Evolutionary conservation across 495 filamentous ascomycete genomes (phyloP), one percentile per base, ranked within the genome.

Genomic region (Aspergillus haitiensis): DNA sequence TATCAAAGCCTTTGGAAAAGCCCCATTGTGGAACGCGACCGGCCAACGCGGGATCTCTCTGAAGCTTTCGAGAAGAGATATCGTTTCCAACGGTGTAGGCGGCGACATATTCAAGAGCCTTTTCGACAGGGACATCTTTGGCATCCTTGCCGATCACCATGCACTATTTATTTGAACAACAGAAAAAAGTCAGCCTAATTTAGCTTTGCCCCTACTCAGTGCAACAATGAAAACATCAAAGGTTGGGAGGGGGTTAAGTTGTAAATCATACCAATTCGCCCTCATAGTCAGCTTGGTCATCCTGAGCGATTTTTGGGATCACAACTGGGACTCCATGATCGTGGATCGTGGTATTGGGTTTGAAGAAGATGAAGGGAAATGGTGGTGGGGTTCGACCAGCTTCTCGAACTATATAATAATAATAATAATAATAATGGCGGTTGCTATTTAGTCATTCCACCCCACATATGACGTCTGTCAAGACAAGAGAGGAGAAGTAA

Each of bases 11-110:
- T 70, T 92, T 92, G 13, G 86, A 86, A 0, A 89, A 67, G 0
- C 77, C 75, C 88, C 87, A 91, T 68, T 91, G 88, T 2, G 85
- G 81, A 6, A 87, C 84, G 11, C 85, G 85, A 11, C 80, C 80
- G 60, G 81, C 77, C 46, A 89, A 62, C 5, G 44, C 59, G 36
- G 59, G 61, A 33, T 67, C 56, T 32, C 52, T 12, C 67, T 91
- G 88, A 81, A 86, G 87, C 61, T 86, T 85, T 42, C 88, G 82
- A 68, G 89, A 86, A 12, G 84, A 87, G 42, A 90, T 74, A 65
- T 91, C 88, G 65, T 92, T 87, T 51, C 87, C 88, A 56, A 86
- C 79, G 6, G 83, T 76, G 64, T 90, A 92, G 6, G 87, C 88
- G 6, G 88, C 68, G 10, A 90, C 85, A 60, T 90, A 84, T 45